These are phyloP conservation scores for Ilyonectria mors-panacis DNA, from an alignment of 2,329 filamentous ascomycete species.

Conservation along the genomic window DNA sequence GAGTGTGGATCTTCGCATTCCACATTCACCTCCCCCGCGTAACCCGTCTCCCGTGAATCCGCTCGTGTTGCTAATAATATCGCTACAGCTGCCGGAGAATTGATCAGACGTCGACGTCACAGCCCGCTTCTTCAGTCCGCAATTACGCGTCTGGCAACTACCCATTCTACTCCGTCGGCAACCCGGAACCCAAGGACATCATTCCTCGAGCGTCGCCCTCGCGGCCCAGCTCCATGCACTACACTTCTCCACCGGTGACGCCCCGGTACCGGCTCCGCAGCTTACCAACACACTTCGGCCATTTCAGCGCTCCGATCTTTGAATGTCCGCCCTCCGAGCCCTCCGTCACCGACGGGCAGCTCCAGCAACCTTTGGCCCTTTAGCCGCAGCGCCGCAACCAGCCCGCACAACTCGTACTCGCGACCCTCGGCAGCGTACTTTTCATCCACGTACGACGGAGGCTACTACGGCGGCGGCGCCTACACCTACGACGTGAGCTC, in stretches of 20 bases:
- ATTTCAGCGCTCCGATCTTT: slow-evolving; percentile 70
- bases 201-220: slow-evolving; percentile 76
- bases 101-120: slow-evolving; percentile 61
- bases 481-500: slow-evolving; percentile 57
- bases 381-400: slow-evolving; percentile 64
- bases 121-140: slow-evolving; percentile 46
- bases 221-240: slow-evolving; percentile 68
- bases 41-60: slow-evolving; percentile 14
- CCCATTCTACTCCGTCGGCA: slow-evolving; percentile 61
- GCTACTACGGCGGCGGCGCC: slow-evolving; percentile 52
- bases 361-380: slow-evolving; percentile 68
- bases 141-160: slow-evolving; percentile 56
- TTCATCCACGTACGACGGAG: slow-evolving; percentile 68
- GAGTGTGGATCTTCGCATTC: slow-evolving; percentile 35
- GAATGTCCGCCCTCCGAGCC: slow-evolving; percentile 68
- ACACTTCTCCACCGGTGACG: slow-evolving; percentile 67
- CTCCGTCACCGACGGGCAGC: slow-evolving; percentile 66
- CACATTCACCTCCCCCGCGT: slow-evolving; percentile 23
- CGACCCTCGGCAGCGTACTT: slow-evolving; percentile 59
- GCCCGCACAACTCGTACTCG: slow-evolving; percentile 67
- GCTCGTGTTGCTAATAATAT: slow-evolving; percentile 41
- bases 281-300: slow-evolving; percentile 63
- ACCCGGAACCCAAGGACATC: slow-evolving; percentile 72
- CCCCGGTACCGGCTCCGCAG: slow-evolving; percentile 54
- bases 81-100: slow-evolving; percentile 66